These are phyloP conservation scores for Macrotyloma uniflorum DNA, from an alignment of 306 rosid genomes.

Conservation along the genomic window DNA sequence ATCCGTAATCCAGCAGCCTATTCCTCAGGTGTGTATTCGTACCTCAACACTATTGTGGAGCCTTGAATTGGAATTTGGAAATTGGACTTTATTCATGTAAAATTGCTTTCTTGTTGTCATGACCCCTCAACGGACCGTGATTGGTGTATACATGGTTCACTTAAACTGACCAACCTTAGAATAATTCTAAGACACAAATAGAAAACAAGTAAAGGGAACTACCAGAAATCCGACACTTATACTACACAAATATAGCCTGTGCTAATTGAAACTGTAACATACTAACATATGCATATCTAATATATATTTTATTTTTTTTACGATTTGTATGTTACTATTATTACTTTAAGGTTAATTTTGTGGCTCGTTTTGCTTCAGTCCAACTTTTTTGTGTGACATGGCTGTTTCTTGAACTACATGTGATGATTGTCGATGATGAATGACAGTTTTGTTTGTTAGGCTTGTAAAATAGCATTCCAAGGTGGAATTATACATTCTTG, in stretches of 20 bases:
- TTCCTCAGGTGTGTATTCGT: slow-evolving; percentile 63
- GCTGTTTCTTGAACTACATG: slow-evolving; percentile 9
- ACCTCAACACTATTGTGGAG: neutral
- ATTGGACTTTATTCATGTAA: slow-evolving; percentile 3
- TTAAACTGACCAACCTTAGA: no score
- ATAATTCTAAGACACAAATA: no score
- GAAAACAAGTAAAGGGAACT: no score
- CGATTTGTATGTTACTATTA: neutral
- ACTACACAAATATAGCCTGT: neutral
- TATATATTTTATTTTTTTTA: neutral
- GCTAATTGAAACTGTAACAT: neutral
- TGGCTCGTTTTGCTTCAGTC: slow-evolving; percentile 13
- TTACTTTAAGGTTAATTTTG: neutral
- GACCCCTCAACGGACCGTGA: no score
- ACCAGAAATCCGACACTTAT: neutral
- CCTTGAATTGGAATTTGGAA: neutral
- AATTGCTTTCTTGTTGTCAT: neutral
- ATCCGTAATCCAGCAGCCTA: slow-evolving; percentile 80
- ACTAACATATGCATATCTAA: neutral
- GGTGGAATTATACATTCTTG: neutral
- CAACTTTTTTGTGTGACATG: neutral
- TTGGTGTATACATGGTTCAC: no score
- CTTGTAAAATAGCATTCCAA: slow-evolving; percentile 14
- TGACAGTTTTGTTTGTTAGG: slow-evolving; percentile 12
- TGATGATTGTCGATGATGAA: slow-evolving; percentile 24